Evolutionary conservation across 805 yeast species (phyloP).

Genomic region (Kodamaea sagamina): DNA sequence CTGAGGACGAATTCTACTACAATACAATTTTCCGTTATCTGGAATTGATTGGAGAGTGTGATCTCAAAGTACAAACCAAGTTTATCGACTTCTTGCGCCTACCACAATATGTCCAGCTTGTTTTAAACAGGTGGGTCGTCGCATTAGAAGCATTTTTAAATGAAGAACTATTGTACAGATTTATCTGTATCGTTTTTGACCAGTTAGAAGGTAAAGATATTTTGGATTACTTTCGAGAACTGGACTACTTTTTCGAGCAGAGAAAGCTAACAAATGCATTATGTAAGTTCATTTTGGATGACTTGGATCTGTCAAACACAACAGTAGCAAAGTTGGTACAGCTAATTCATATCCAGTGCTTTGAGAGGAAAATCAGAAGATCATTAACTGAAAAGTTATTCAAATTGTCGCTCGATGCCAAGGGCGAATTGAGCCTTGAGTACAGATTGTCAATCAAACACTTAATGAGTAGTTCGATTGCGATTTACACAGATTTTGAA

Average conservation of each 20-base stretch:
- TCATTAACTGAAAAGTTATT: background rate
- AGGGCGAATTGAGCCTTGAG: background rate
- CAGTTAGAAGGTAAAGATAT: slow-evolving; percentile 6
- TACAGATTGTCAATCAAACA: slow-evolving; percentile 6
- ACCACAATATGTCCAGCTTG: slow-evolving; percentile 8
- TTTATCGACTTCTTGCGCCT: slow-evolving; percentile 2
- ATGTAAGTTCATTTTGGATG: slow-evolving; percentile 21
- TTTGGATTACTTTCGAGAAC: slow-evolving; percentile 18
- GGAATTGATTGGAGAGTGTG: slow-evolving; percentile 40
- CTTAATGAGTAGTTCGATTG: slow-evolving; percentile 3
- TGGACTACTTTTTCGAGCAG: slow-evolving; percentile 53
- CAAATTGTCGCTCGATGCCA: slow-evolving; percentile 1
- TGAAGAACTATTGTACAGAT: slow-evolving; percentile 24
- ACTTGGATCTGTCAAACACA: slow-evolving; percentile 9
- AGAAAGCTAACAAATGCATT: slow-evolving; percentile 34
- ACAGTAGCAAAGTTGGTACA: slow-evolving; percentile 13
- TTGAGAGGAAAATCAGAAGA: slow-evolving; percentile 12
- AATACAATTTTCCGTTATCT: slow-evolving; percentile 50
- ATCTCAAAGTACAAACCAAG: background rate
- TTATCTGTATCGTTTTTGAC: slow-evolving; percentile 33
- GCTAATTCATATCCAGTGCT: slow-evolving; percentile 53
- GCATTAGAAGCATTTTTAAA: slow-evolving; percentile 40
- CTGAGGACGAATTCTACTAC: slow-evolving; percentile 24
- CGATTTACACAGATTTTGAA: background rate
- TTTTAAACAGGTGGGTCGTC: slow-evolving; percentile 58